Base-by-base conservation (phyloP, 1,284 basidiomycete genomes). In the Boletus calvinii region DNA sequence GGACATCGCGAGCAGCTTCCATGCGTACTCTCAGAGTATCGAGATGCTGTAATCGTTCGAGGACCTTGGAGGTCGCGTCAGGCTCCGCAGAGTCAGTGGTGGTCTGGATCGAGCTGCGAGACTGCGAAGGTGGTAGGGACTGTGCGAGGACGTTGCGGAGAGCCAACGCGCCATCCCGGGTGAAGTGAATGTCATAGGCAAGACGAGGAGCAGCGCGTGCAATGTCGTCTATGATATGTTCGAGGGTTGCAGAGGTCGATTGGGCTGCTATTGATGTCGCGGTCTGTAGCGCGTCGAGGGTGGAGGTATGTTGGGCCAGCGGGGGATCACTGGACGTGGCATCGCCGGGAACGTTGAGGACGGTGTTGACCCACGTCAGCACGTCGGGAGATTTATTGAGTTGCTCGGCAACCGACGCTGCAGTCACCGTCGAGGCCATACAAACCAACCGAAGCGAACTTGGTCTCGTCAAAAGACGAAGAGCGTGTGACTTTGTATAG, bases 121-220 rank as follows among this genome's bases (percentile, higher is more conserved):
- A 45, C 2, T 77, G 80, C 11, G 80, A 67, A n/a, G 73, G 75
- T 46, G 73, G 74, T 53, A 80, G 75, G 15, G 91, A 83, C 30
- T 77, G 75, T 15, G 77, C 72, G 15, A 95, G 73, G 7, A 81
- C 73, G 20, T 71, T 72, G 58, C 90, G 86, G 17, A 97, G 76
- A 2, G 88, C 81, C 12, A 89, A 72, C 0, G 94, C 92, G 34
- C 87, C 85, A 65, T 97, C 94, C 44, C 90, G 86, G 84, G 97
- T 94, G 72, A 96, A 94, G 67, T 97, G 94, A 18, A 98, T 76
- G 70, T 97, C 94, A 66, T 96, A 97, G 1, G 87, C 85, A 41
- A 98, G 78, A 34, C 94, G 82, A 6, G 94, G 92, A 10, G 95
- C 86, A 4, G 86, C 84, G 45, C 92, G 82, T 1, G 92, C 92